Percentiles rank a stretch among this genome's conserved stretches.
Conservation (phyloP, 805 yeast species). For the Barnettozyma sp. region DNA sequence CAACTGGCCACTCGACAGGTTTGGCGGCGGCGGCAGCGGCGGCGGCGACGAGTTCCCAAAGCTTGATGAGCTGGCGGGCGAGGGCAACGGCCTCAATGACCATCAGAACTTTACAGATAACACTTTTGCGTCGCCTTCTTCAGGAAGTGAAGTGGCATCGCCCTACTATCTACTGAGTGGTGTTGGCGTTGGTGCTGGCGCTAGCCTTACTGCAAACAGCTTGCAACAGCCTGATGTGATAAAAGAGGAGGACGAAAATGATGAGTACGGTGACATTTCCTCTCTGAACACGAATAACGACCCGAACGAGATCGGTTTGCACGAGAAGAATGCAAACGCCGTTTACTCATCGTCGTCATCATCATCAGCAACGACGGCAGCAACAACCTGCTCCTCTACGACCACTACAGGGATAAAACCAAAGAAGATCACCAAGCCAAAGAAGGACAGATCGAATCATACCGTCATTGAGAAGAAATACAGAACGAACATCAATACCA, state of each 20-base stretch:
- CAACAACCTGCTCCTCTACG: no score
- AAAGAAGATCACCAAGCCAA: constrained; percentile 38
- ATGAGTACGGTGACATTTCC: constrained; percentile 3
- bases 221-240: constrained; percentile 3
- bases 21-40: no score
- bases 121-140: constrained; percentile 9
- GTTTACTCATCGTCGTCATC: no score
- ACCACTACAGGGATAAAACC: no score
- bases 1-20: constrained; percentile 5
- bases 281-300: constrained; percentile 7
- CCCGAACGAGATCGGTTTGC: no score
- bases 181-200: no score
- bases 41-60: constrained; percentile 1
- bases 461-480: constrained; percentile 79
- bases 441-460: constrained; percentile 55
- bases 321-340: no score
- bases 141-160: constrained; percentile 3
- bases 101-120: constrained; percentile 2
- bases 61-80: not conserved
- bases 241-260: constrained; percentile 11
- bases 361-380: no score
- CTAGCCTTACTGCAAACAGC: no score
- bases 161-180: constrained; percentile 7
- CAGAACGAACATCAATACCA: constrained; percentile 68
- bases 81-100: not conserved